Conservation (phyloP, 2,329 filamentous ascomycete species). For the Penicillium sclerotigenum region DNA sequence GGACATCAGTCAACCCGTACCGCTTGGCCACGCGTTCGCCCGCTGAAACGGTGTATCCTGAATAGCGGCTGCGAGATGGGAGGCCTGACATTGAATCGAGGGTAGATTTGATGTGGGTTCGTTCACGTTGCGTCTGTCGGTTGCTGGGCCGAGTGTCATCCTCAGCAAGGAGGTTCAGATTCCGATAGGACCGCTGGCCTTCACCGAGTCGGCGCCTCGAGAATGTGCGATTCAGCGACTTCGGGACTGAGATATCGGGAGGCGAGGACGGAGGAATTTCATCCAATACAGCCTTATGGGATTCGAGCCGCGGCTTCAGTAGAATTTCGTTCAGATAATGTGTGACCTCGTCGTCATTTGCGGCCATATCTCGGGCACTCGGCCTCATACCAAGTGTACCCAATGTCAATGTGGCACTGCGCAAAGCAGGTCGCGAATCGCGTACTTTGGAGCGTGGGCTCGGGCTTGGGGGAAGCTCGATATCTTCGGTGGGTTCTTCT, state of each 20-base stretch:
- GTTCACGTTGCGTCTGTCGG: constrained; percentile 21
- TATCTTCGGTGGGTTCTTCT: constrained; percentile 30
- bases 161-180: constrained; percentile 21
- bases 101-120: constrained; percentile 28
- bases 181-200: constrained; percentile 24
- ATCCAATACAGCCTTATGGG: constrained; percentile 11
- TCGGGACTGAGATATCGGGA: constrained; percentile 26
- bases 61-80: constrained; percentile 13
- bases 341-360: constrained; percentile 31
- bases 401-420: constrained; percentile 17
- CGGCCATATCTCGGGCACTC: constrained; percentile 20
- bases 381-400: constrained; percentile 25
- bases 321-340: constrained; percentile 22
- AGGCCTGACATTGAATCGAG: constrained; percentile 29
- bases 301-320: constrained; percentile 15
- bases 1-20: constrained; percentile 21
- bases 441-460: constrained; percentile 36
- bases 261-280: constrained; percentile 32
- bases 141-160: constrained; percentile 18
- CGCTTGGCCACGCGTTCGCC: constrained; percentile 23
- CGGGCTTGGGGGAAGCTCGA: constrained; percentile 35
- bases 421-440: constrained; percentile 15
- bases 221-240: constrained; percentile 20
- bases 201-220: constrained; percentile 25
- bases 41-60: constrained; percentile 19